phyloP scores from a whole-genome alignment of 805 yeast species.

The Yarrowia sp. region DNA sequence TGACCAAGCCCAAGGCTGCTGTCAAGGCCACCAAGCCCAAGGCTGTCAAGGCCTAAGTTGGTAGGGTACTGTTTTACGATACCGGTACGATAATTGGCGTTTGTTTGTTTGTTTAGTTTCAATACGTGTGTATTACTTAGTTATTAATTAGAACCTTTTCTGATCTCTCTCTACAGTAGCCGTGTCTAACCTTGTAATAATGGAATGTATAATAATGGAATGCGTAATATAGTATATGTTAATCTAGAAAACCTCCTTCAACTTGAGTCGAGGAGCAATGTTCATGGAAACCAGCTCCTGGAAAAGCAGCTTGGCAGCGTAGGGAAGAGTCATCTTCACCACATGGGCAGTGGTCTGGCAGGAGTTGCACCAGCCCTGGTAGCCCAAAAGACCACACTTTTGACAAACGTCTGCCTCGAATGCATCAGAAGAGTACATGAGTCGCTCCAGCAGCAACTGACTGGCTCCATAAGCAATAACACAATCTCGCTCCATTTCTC shows the following conservation, averaged over 20 bases:
- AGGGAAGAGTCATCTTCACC: slow-evolving; percentile 93
- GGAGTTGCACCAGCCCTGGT: slow-evolving; percentile 96
- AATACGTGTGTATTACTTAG: slow-evolving; percentile 22
- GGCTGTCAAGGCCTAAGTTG: slow-evolving; percentile 33
- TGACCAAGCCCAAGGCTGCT: slow-evolving; percentile 30
- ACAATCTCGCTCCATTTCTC: slow-evolving; percentile 99
- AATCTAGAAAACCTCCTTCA: slow-evolving; percentile 74
- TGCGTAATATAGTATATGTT: not conserved
- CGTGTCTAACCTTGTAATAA: not conserved
- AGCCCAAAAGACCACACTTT: slow-evolving; percentile 94
- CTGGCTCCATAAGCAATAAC: slow-evolving; percentile 99
- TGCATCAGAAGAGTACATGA: slow-evolving; percentile 96
- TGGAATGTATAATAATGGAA: not conserved
- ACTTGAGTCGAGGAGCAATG: slow-evolving; percentile 89
- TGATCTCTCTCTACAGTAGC: not conserved
- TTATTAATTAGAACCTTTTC: slow-evolving; percentile 12
- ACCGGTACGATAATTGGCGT: slow-evolving; percentile 18
- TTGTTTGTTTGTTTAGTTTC: slow-evolving; percentile 22
- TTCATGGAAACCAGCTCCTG: slow-evolving; percentile 98
- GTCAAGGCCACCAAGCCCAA: slow-evolving; percentile 34
- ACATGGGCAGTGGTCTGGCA: slow-evolving; percentile 86
- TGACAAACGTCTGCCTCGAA: slow-evolving; percentile 96
- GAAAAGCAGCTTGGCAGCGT: slow-evolving; percentile 96
- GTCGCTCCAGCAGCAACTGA: slow-evolving; percentile 84
- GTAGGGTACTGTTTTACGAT: slow-evolving; percentile 2